These are phyloP conservation scores for Penicillium hordei DNA, from an alignment of 2,329 filamentous ascomycete genomes.

Conservation along the genomic window DNA sequence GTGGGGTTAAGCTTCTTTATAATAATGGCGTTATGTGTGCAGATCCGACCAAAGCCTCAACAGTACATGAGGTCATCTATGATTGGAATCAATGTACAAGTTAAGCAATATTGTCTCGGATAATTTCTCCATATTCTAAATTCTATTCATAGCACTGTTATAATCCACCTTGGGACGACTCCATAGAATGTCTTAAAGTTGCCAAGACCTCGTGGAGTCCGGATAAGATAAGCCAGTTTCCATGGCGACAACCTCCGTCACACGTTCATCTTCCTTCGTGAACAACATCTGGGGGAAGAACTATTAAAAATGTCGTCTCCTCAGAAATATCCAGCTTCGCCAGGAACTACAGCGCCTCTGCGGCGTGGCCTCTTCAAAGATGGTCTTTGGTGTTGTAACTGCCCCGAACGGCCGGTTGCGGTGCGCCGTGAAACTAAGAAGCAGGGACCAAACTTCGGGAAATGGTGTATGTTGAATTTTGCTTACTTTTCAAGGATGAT, in stretches of 20 bases:
- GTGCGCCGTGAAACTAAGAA: constrained; percentile 59
- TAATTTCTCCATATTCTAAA: not conserved
- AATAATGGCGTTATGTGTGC: not conserved
- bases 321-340: constrained; percentile 19
- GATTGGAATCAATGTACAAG: not conserved
- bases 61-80: not conserved
- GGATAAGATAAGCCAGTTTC: constrained; percentile 9
- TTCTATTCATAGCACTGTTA: not conserved
- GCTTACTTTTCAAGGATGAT: not conserved
- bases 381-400: constrained; percentile 56
- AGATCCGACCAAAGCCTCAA: not conserved
- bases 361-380: constrained; percentile 43
- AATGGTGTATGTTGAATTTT: constrained; percentile 47
- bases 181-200: not conserved
- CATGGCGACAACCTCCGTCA: constrained; percentile 11
- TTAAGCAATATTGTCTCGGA: not conserved
- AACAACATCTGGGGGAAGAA: constrained; percentile 16
- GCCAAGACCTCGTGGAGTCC: constrained; percentile 3
- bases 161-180: not conserved
- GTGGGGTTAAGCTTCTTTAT: constrained; percentile 2
- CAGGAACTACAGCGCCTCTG: constrained; percentile 24
- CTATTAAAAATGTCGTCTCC: constrained; percentile 27
- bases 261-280: not conserved
- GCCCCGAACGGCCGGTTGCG: constrained; percentile 54
- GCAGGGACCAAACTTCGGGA: constrained; percentile 55